Conservation (phyloP, 495 filamentous ascomycete genomes). For the Tetracladium marchalianum region DNA sequence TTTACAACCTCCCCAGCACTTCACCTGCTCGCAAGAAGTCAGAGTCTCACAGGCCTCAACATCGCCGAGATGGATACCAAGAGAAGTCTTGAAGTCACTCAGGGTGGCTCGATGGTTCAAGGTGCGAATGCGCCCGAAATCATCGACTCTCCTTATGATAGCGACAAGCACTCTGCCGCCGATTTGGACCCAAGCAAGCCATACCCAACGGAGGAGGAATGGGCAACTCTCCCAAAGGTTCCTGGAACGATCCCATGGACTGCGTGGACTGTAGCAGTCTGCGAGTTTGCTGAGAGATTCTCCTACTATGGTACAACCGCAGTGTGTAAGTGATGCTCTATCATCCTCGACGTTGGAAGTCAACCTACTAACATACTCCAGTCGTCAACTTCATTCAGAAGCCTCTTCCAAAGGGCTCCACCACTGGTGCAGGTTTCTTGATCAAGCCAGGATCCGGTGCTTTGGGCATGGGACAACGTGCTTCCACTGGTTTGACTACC, state of each 20-base stretch:
- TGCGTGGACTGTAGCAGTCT: conserved; percentile 60
- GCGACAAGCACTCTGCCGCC: background rate
- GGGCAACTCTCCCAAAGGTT: conserved; percentile 51
- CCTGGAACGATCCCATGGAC: conserved; percentile 54
- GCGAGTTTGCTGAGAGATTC: conserved; percentile 72
- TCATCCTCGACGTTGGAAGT: background rate
- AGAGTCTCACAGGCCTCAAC: too few relatives aligned
- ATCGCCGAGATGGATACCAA: too few relatives aligned
- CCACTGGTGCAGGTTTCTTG: conserved; percentile 41
- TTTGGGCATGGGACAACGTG: conserved; percentile 54
- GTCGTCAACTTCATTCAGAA: conserved; percentile 63
- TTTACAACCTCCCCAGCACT: too few relatives aligned
- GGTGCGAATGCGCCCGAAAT: too few relatives aligned
- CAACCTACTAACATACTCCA: conserved; percentile 6
- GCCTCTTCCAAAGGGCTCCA: conserved; percentile 45
- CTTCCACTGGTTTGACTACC: conserved; percentile 51
- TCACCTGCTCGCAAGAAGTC: too few relatives aligned
- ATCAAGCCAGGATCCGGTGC: conserved; percentile 45
- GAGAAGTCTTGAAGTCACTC: too few relatives aligned
- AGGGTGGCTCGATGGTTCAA: too few relatives aligned
- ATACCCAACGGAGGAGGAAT: conserved; percentile 49
- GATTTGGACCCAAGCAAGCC: background rate
- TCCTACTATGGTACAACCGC: conserved; percentile 70
- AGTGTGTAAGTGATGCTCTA: conserved; percentile 41
- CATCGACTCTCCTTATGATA: too few relatives aligned